A percentile compares a stretch with the other conserved stretches of the same genome.
These are phyloP conservation scores for Fraxinus nigra DNA, from an alignment of 305 asterid genomes.

Conservation along the genomic window DNA sequence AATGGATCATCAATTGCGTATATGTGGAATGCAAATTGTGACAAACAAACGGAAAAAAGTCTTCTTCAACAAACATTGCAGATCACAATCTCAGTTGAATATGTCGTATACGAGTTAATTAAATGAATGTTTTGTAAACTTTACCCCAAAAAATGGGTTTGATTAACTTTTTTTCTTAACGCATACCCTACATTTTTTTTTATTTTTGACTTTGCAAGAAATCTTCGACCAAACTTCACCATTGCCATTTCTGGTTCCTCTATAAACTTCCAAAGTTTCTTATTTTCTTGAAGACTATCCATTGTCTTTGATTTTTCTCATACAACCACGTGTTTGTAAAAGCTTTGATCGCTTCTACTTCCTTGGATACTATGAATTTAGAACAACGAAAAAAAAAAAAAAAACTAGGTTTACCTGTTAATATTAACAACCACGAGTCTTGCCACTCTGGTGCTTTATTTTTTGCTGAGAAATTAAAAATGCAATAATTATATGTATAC, in stretches of 20 bases:
- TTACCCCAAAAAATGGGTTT: too few species aligned
- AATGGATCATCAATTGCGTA: too few species aligned
- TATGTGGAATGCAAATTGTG: too few species aligned
- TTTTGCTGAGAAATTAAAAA: too few species aligned
- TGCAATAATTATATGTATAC: neutral
- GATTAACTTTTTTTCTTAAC: too few species aligned
- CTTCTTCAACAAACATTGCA: too few species aligned
- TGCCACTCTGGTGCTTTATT: too few species aligned
- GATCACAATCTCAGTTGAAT: too few species aligned
- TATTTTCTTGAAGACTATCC: slow-evolving; percentile 63
- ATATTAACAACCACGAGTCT: neutral
- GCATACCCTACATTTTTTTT: slow-evolving; percentile 39
- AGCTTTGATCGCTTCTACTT: slow-evolving; percentile 40
- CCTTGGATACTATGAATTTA: slow-evolving; percentile 54
- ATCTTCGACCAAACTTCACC: slow-evolving; percentile 81
- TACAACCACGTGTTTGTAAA: slow-evolving; percentile 37
- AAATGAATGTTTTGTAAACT: too few species aligned
- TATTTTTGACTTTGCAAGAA: slow-evolving; percentile 66
- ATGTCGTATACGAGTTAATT: too few species aligned
- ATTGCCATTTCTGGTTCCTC: slow-evolving; percentile 75
- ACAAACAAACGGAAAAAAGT: too few species aligned
- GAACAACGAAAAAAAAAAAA: neutral
- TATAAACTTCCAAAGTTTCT: slow-evolving; percentile 49
- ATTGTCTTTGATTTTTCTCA: slow-evolving; percentile 45
- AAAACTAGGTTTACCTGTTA: neutral